A percentile compares a stretch with the other conserved stretches of the same genome.
These are phyloP conservation scores for Aspergillus brasiliensis DNA, from an alignment of 2,329 filamentous ascomycete genomes.

Conservation along the genomic window DNA sequence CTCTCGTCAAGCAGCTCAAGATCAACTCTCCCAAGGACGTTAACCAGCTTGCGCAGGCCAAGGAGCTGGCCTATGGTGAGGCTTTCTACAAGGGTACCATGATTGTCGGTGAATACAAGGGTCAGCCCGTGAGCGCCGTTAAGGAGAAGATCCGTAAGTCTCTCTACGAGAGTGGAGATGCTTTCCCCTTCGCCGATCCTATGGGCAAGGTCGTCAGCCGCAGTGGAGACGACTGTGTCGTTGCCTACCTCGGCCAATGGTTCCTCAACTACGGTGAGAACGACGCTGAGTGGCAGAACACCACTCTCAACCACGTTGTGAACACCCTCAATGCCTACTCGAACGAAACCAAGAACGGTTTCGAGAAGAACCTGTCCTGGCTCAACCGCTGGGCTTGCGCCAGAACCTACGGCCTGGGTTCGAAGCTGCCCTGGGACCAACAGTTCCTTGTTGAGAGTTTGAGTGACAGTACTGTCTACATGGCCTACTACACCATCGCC, in stretches of 20 bases:
- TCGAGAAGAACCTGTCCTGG: conserved; percentile 87
- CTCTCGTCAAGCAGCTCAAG: conserved; percentile 88
- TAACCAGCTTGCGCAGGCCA: conserved; percentile 87
- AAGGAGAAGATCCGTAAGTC: conserved; percentile 82
- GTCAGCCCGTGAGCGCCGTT: conserved; percentile 79
- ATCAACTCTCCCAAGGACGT: conserved; percentile 95
- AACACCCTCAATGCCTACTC: conserved; percentile 78
- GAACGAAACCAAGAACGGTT: conserved; percentile 74
- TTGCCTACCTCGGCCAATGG: conserved; percentile 94
- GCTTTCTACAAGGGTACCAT: conserved; percentile 95
- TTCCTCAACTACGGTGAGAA: conserved; percentile 96
- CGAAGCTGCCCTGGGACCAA: conserved; percentile 91
- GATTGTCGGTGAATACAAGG: conserved; percentile 83
- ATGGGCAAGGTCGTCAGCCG: conserved; percentile 86
- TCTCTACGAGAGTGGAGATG: conserved; percentile 73
- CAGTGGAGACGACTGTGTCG: conserved; percentile 90
- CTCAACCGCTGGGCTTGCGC: conserved; percentile 95
- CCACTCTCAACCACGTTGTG: conserved; percentile 71
- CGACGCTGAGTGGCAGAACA: conserved; percentile 73
- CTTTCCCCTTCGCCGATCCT: conserved; percentile 92
- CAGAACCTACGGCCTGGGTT: conserved; percentile 86
- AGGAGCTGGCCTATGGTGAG: conserved; percentile 95
- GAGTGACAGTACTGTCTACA: conserved; percentile 88
- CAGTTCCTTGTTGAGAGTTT: conserved; percentile 90
- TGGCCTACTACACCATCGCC: conserved; percentile 63